A percentile compares a stretch with the other conserved stretches of the same genome.
Evolutionary conservation across 106 monocot species (phyloP).

Genomic region (Dendrobium huoshanense): DNA sequence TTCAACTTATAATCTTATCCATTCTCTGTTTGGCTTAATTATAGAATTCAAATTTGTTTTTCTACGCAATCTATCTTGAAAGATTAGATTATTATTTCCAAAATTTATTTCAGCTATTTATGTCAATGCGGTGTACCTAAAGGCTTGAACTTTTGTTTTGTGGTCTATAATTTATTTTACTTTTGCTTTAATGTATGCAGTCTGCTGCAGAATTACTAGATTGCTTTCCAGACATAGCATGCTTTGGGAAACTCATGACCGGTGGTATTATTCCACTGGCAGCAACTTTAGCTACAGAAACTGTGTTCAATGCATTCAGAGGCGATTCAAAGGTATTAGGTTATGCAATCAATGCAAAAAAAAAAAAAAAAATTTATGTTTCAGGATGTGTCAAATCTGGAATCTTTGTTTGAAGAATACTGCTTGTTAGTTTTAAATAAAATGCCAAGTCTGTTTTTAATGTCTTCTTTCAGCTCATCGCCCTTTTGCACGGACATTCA

Average conservation of each 20-base stretch:
- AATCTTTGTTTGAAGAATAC: background rate
- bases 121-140: background rate
- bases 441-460: background rate
- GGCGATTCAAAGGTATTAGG: constrained; percentile 77
- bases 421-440: background rate
- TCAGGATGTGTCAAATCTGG: background rate
- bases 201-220: constrained; percentile 90
- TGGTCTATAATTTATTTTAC: background rate
- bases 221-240: constrained; percentile 80
- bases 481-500: constrained; percentile 94
- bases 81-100: background rate
- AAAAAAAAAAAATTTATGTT: no score
- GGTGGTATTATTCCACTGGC: constrained; percentile 93
- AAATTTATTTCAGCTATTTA: background rate
- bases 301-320: constrained; percentile 69
- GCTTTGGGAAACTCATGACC: constrained; percentile 87
- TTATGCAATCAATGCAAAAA: background rate
- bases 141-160: background rate
- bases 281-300: constrained; percentile 77
- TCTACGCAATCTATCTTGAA: background rate
- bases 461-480: constrained; percentile 40
- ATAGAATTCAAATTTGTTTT: background rate
- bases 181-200: constrained; percentile 26
- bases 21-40: background rate
- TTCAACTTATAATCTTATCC: background rate